phyloP scores from a whole-genome alignment of 768 basidiomycete genomes.

The Boletus huronensis region DNA sequence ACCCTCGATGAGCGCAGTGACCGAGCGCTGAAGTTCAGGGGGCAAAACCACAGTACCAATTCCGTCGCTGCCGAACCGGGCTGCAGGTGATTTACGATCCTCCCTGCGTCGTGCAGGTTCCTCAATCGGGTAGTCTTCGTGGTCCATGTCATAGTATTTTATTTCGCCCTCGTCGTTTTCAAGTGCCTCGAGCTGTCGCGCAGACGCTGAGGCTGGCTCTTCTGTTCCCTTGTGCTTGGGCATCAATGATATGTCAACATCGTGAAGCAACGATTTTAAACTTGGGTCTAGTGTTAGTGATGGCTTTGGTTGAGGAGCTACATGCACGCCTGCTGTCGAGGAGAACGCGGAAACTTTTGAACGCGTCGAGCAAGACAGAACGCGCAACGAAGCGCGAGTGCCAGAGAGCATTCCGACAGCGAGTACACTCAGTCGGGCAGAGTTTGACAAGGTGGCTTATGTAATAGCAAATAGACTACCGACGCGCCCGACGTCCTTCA shows the following conservation, averaged over 20 bases:
- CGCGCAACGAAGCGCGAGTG: slow-evolving; percentile 24
- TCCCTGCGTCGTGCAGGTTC: slow-evolving; percentile 26
- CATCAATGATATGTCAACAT: slow-evolving; percentile 62
- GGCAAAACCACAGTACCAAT: slow-evolving; percentile 74
- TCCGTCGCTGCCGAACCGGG: slow-evolving; percentile 70
- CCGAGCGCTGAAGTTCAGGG: slow-evolving; percentile 61
- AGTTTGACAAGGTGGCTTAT: slow-evolving; percentile 12
- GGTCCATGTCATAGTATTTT: slow-evolving; percentile 31
- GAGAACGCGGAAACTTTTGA: slow-evolving; percentile 26
- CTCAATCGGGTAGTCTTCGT: slow-evolving; percentile 30
- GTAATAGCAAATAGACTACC: slow-evolving; percentile 8
- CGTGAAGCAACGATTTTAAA: slow-evolving; percentile 56
- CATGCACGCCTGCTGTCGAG: slow-evolving; percentile 29
- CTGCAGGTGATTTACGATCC: slow-evolving; percentile 74
- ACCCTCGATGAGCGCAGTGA: slow-evolving; percentile 69
- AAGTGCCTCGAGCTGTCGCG: slow-evolving; percentile 56
- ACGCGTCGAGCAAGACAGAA: slow-evolving; percentile 22
- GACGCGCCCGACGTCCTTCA: neutral
- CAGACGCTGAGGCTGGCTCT: slow-evolving; percentile 19
- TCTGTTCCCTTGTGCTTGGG: slow-evolving; percentile 34
- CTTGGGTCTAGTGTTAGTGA: slow-evolving; percentile 65
- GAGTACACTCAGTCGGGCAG: neutral
- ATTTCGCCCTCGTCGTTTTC: slow-evolving; percentile 35
- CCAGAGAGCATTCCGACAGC: slow-evolving; percentile 20
- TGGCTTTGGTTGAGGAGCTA: slow-evolving; percentile 48